A percentile compares a stretch with the other conserved stretches of the same genome.
Evolutionary conservation across 768 basidiomycete species (phyloP).

Genomic region (Fibroporia radiculosa): DNA sequence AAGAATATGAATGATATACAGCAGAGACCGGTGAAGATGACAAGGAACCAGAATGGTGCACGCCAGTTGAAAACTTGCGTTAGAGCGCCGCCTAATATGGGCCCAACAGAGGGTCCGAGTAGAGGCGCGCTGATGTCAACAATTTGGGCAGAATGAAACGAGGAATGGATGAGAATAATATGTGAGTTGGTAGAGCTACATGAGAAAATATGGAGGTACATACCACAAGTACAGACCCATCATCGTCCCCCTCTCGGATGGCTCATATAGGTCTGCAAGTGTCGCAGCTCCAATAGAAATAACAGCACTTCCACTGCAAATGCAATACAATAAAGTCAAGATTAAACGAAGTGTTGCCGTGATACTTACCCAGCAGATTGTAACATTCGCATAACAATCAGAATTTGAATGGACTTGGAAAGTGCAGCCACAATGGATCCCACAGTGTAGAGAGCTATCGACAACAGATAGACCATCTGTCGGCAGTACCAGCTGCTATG

Average conservation of each 20-base stretch:
- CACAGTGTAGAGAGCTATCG: slow-evolving; percentile 45
- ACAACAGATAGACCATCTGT: slow-evolving; percentile 50
- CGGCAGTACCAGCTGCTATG: too few relatives aligned
- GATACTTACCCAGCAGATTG: slow-evolving; percentile 53
- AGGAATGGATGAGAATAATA: not conserved
- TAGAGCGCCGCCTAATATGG: slow-evolving; percentile 64
- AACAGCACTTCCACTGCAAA: slow-evolving; percentile 40
- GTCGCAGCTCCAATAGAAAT: slow-evolving; percentile 70
- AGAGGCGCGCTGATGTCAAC: slow-evolving; percentile 50
- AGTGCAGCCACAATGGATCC: slow-evolving; percentile 53
- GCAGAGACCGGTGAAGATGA: slow-evolving; percentile 49
- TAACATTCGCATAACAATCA: slow-evolving; percentile 64
- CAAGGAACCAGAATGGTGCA: slow-evolving; percentile 76
- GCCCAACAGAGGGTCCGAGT: slow-evolving; percentile 62
- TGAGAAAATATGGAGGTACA: not conserved
- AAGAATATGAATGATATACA: slow-evolving; percentile 58
- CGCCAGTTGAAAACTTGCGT: slow-evolving; percentile 70
- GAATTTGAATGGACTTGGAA: slow-evolving; percentile 42
- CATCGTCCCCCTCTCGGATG: slow-evolving; percentile 62
- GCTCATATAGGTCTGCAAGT: slow-evolving; percentile 72
- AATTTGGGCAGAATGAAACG: not conserved
- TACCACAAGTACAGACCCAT: slow-evolving; percentile 68
- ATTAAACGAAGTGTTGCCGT: not conserved
- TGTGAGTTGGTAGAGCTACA: not conserved
- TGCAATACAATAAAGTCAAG: not conserved